A percentile compares a stretch with the other conserved stretches of the same genome.
phyloP scores from a whole-genome alignment of 2,329 filamentous ascomycete genomes.

The Fusarium abutilonis region DNA sequence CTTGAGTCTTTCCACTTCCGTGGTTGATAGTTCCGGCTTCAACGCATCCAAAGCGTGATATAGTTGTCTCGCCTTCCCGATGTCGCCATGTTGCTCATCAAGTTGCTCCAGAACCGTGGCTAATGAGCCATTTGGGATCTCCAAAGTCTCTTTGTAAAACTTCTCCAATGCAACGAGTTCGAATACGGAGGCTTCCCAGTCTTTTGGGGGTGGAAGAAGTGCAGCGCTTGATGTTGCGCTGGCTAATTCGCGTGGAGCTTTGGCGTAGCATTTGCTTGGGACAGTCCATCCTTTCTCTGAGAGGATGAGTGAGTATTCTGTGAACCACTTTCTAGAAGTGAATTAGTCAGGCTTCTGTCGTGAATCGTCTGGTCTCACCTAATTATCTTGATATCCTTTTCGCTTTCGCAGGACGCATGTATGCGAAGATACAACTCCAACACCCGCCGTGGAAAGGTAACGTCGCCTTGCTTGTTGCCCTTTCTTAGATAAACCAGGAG shows the following conservation, averaged over 20 bases:
- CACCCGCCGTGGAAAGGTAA: conserved; percentile 16
- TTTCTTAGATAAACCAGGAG: not conserved
- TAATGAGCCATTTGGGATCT: conserved; percentile 1
- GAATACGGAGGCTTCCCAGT: conserved; percentile 6
- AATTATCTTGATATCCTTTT: not conserved
- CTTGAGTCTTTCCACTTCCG: conserved; percentile 1
- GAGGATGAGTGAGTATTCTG: conserved; percentile 1
- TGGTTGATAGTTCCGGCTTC: not conserved
- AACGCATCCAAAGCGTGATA: conserved; percentile 3
- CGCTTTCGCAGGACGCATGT: not conserved
- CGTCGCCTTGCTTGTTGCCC: not conserved
- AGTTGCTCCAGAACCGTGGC: conserved; percentile 1
- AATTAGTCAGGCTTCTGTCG: not conserved
- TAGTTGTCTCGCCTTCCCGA: not conserved
- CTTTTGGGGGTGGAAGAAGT: conserved; percentile 2
- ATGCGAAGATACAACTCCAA: conserved; percentile 26
- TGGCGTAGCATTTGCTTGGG: conserved; percentile 4
- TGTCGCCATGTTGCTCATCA: not conserved
- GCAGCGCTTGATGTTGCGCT: not conserved
- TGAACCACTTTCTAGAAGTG: not conserved
- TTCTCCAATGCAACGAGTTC: conserved; percentile 8
- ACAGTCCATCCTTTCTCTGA: not conserved
- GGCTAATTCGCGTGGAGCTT: not conserved
- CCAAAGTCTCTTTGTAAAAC: conserved; percentile 9
- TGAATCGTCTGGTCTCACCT: no score